Base-by-base conservation (phyloP, 371 early-diverging fungal species). In the Actinomortierella wolfii region DNA sequence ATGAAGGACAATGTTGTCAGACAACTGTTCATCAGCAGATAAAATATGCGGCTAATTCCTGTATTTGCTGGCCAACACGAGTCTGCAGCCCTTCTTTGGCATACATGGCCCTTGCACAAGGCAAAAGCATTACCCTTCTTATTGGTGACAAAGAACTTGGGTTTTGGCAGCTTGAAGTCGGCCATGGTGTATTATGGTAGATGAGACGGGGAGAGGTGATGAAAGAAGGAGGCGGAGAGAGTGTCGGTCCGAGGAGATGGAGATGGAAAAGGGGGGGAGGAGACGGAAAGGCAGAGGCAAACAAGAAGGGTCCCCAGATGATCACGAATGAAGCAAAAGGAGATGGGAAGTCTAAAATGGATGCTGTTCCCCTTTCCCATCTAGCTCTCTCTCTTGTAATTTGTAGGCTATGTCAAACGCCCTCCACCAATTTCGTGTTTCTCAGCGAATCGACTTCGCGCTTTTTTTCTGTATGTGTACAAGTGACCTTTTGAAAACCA, bases 91-190 rank as follows among this genome's bases (percentile, higher is more conserved):
- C 42, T 18, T 54, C 18, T 18, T 21, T 18, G 42, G 34, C 20
- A 18, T 54, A 20, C 18, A 54, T 23, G 45, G 25, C 56, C n/a
- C 28, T 21, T 24, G 46, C 24, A 21, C 3, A 21, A 15, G 52
- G 34, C 29, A 17, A 24, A 20, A 24, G 21, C 44, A 52, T 51
- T 69, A 86, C 89, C 89, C 78, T 84, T 86, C 69, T 83, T 87
- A 54, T 81, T 85, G 24, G 82, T 86, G 44, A 84, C 74, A 74
- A 89, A 89, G 78, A 87, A 89, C 74, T 75, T 82, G 44, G 80
- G 82, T 24, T 64, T 62, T 58, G 55, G 65, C 51, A 57, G 61
- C 28, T 61, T 66, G 48, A 65, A 71, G 29, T 66, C 73, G 41
- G 67, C 63, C 55, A 57, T 57, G 34, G 54, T 62, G 47, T 21